Conservation (phyloP, 2,329 filamentous ascomycete genomes). For the Bipolaris oryzae region DNA sequence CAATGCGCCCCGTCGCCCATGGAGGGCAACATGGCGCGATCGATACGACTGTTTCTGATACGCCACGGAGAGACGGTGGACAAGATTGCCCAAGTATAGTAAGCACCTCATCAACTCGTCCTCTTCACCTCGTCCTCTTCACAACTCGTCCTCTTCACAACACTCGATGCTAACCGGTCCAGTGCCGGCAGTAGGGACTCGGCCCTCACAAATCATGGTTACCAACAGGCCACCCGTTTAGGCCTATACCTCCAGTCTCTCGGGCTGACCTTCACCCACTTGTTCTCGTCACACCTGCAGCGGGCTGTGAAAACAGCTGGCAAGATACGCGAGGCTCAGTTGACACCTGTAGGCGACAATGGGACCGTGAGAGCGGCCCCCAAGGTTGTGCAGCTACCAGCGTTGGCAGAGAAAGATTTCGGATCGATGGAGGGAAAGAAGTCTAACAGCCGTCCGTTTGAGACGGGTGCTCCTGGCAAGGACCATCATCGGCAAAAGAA, state of each 20-base stretch:
- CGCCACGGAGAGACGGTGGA: constrained; percentile 91
- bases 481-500: constrained; percentile 37
- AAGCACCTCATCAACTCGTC: constrained; percentile 29
- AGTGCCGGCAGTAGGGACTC: constrained; percentile 84
- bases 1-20: constrained; percentile 16
- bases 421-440: constrained; percentile 71
- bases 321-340: constrained; percentile 65
- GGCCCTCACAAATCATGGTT: constrained; percentile 78
- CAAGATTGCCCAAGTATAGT: constrained; percentile 81
- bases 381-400: constrained; percentile 31
- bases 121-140: no score
- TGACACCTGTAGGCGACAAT: constrained; percentile 1
- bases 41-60: constrained; percentile 74
- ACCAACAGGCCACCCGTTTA: constrained; percentile 76
- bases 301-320: constrained; percentile 75
- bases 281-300: constrained; percentile 80
- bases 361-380: constrained; percentile 17
- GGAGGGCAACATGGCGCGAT: constrained; percentile 32
- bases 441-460: constrained; percentile 53
- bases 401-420: constrained; percentile 75
- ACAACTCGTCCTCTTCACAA: background rate
- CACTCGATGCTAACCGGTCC: constrained; percentile 36
- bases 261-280: constrained; percentile 67
- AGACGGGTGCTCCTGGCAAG: constrained; percentile 16
- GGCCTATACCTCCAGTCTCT: constrained; percentile 69